Base-by-base conservation (phyloP, 345 rosid species). In the Hibiscus syriacus region DNA sequence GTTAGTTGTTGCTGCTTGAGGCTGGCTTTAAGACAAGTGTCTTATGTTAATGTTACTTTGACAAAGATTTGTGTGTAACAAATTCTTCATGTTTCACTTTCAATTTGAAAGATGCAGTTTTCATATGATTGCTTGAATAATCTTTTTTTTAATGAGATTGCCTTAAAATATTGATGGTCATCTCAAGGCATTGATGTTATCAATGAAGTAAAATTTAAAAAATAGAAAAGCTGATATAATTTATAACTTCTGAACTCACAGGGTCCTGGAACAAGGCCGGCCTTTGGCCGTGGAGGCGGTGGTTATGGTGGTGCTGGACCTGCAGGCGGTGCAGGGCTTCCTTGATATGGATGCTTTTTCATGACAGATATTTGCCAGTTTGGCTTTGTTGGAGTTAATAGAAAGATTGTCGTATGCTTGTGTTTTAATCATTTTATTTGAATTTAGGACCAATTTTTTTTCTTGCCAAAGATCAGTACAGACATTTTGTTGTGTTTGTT, bases 231-330 rank as follows among this genome's bases (percentile, higher is more conserved):
- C 68, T 64, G 26, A 27, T 29, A 16, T 54, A 10, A 23, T 36
- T 53, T 67, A 4, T 36, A n/a, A n/a, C n/a, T n/a, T n/a, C n/a
- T n/a, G n/a, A n/a, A n/a, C n/a, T n/a, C n/a, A n/a, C n/a, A n/a
- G n/a, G n/a, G n/a, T n/a, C n/a, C n/a, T n/a, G n/a, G n/a, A n/a
- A n/a, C n/a, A n/a, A n/a, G n/a, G n/a, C n/a, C n/a, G n/a, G n/a
- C n/a, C n/a, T n/a, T n/a, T n/a, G n/a, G n/a, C n/a, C 92, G 92
- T 5, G 92, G 92, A 19, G 83, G 84, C 26, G 91, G 91, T 49
- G 72, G 90, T 32, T 84, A 60, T 5, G 50, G 50, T 16, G 50
- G 50, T 38, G 83, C 74, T 63, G 58, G 77, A 23, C 75, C 86
- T 2, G 76, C 84, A 57, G 80, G 81, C 68, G 75, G 84, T 77